Percentiles rank a stretch among this genome's conserved stretches.
Conservation (phyloP, 2,329 filamentous ascomycete genomes). For the Trichoderma guizhouense region DNA sequence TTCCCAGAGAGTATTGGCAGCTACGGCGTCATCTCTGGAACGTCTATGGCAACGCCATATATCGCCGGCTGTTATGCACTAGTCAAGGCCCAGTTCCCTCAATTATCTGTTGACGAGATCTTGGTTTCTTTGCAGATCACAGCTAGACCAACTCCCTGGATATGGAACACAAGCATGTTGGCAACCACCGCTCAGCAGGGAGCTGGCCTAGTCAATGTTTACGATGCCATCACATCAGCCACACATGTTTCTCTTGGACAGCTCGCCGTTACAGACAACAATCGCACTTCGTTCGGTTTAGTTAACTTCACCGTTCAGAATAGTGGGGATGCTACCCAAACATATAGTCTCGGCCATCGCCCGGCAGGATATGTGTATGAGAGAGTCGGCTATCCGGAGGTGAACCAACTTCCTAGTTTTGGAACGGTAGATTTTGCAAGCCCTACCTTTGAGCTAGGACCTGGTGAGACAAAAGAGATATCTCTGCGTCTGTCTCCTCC, state of each 20-base stretch:
- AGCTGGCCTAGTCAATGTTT: background rate
- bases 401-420: background rate
- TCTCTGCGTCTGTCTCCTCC: background rate
- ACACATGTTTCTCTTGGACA: background rate
- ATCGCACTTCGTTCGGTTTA: background rate
- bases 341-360: background rate
- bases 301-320: background rate
- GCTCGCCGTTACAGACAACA: background rate
- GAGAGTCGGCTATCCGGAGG: background rate
- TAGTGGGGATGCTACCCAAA: background rate
- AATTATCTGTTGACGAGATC: background rate
- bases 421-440: background rate
- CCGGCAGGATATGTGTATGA: background rate
- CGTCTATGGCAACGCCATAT: background rate
- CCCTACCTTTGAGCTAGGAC: background rate
- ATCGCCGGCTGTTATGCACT: background rate
- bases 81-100: background rate
- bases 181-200: slow-evolving; percentile 1
- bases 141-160: background rate
- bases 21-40: background rate
- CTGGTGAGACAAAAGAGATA: background rate
- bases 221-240: background rate
- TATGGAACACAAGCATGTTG: background rate
- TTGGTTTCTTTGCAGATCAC: background rate
- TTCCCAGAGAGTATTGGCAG: background rate